Percentiles rank a stretch among this genome's conserved stretches.
phyloP scores from a whole-genome alignment of 306 rosid genomes.

The Medicago truncatula region DNA sequence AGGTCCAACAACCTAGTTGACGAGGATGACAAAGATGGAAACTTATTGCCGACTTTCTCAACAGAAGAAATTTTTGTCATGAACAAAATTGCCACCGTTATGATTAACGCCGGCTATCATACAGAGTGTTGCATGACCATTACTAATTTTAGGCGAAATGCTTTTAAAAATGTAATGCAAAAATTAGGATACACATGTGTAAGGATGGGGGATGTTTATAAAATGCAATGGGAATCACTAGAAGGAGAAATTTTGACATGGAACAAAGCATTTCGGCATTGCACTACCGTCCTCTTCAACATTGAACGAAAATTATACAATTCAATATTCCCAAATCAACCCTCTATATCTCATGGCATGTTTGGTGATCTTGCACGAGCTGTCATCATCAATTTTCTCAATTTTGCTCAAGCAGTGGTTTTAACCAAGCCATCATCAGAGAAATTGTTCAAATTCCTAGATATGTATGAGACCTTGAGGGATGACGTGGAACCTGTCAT shows the following conservation, averaged over 20 bases:
- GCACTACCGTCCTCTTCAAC: conserved; percentile 57
- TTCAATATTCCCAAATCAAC: conserved; percentile 53
- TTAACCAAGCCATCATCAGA: conserved; percentile 64
- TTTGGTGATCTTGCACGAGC: conserved; percentile 53
- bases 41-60: conserved; percentile 46
- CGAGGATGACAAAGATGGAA: not conserved
- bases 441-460: conserved; percentile 75
- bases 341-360: conserved; percentile 41
- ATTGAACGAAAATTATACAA: conserved; percentile 55
- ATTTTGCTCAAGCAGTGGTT: conserved; percentile 64
- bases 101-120: conserved; percentile 68
- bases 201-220: conserved; percentile 67
- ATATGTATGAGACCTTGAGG: conserved; percentile 74
- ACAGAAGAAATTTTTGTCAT: conserved; percentile 45
- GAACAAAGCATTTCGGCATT: conserved; percentile 64
- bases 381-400: conserved; percentile 56
- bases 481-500: conserved; percentile 48
- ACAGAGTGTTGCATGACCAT: conserved; percentile 66
- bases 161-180: conserved; percentile 51
- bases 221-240: conserved; percentile 70
- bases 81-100: conserved; percentile 55
- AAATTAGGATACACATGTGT: conserved; percentile 49
- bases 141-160: conserved; percentile 49
- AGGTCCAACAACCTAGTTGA: not conserved
- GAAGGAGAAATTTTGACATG: conserved; percentile 67